Percentiles rank a stretch among this genome's conserved stretches.
phyloP scores from a whole-genome alignment of 345 rosid genomes.

The Acer negundo region DNA sequence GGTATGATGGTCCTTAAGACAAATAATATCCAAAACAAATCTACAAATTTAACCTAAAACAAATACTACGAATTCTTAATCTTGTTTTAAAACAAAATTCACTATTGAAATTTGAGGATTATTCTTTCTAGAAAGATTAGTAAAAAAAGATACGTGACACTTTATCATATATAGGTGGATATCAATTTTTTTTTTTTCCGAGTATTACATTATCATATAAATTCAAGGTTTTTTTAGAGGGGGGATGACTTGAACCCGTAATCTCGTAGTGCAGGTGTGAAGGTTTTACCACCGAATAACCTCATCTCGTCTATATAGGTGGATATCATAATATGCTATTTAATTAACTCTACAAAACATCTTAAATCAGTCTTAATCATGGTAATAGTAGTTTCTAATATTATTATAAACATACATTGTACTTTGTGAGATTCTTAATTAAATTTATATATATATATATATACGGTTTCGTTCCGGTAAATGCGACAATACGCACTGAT shows the following conservation, averaged over 20 bases:
- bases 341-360: slow-evolving; percentile 1
- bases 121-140: not conserved
- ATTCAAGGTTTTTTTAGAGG: too few relatives aligned
- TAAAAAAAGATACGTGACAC: not conserved
- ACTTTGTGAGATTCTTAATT: not conserved
- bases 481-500: too few relatives aligned
- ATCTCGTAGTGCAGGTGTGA: too few relatives aligned
- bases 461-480: too few relatives aligned
- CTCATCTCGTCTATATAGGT: too few relatives aligned
- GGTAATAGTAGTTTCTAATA: not conserved
- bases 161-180: not conserved
- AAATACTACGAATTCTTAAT: not conserved
- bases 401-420: not conserved
- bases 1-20: not conserved
- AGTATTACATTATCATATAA: too few relatives aligned
- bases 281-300: too few relatives aligned
- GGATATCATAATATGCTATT: not conserved
- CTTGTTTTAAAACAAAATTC: not conserved
- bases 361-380: not conserved
- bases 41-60: not conserved
- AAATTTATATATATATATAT: not conserved
- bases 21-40: not conserved
- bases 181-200: not conserved
- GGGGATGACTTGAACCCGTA: too few relatives aligned
- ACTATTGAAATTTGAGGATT: not conserved